phyloP scores from a whole-genome alignment of 164 flowering plant species.

The Vitis amurensis region DNA sequence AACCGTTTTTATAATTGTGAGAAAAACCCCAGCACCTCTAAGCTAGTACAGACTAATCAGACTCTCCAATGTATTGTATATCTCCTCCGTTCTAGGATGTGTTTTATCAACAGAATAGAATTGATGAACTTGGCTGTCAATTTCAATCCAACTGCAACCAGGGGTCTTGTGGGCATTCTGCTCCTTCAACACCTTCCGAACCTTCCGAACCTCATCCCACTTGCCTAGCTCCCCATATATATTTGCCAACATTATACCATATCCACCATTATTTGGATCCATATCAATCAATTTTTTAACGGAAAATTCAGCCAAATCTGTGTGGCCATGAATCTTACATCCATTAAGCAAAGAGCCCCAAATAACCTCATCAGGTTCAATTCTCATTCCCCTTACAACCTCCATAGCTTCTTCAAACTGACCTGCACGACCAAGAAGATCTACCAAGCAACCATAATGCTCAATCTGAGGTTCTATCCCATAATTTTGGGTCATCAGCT shows the following conservation, averaged over 20 bases:
- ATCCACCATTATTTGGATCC: slow-evolving; percentile 62
- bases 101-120: slow-evolving; percentile 55
- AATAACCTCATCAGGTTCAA: slow-evolving; percentile 58
- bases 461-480: slow-evolving; percentile 52
- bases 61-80: slow-evolving; percentile 35
- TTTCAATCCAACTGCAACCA: slow-evolving; percentile 85
- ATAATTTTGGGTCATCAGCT: slow-evolving; percentile 36
- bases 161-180: slow-evolving; percentile 50
- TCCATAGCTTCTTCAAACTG: slow-evolving; percentile 54
- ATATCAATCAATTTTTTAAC: slow-evolving; percentile 49
- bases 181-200: slow-evolving; percentile 48
- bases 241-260: slow-evolving; percentile 66
- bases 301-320: slow-evolving; percentile 60
- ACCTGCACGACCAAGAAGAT: slow-evolving; percentile 71
- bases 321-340: slow-evolving; percentile 46
- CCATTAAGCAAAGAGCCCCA: slow-evolving; percentile 76
- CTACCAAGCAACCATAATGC: slow-evolving; percentile 68
- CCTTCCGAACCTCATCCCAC: slow-evolving; percentile 60
- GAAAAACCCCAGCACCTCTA: background rate
- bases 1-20: background rate
- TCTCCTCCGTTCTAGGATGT: slow-evolving; percentile 50
- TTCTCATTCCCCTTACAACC: slow-evolving; percentile 47
- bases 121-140: slow-evolving; percentile 55
- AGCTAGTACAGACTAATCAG: background rate
- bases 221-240: slow-evolving; percentile 59